Conservation (phyloP, 169 alveolate genomes). For the Cryptosporidium tyzzeri region DNA sequence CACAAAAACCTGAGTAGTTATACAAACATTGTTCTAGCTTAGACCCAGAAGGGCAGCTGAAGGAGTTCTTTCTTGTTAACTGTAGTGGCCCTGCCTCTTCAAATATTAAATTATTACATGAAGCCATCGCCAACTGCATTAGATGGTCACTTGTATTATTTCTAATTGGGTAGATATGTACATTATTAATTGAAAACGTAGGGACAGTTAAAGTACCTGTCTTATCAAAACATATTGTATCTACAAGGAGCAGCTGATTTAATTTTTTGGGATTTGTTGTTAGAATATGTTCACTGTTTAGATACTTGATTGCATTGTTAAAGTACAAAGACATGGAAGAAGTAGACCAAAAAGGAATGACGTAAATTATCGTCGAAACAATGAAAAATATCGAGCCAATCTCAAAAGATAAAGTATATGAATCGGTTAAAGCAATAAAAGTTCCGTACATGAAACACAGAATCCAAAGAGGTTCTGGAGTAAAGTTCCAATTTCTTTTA, state of each 20-base stretch:
- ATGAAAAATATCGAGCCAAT: conserved; percentile 52
- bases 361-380: conserved; percentile 39
- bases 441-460: conserved; percentile 37
- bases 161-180: conserved; percentile 16
- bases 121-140: conserved; percentile 20
- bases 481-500: conserved; percentile 26
- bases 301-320: not conserved
- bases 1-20: conserved; percentile 41
- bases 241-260: conserved; percentile 6
- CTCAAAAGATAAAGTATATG: conserved; percentile 34
- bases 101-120: conserved; percentile 58
- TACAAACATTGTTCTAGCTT: conserved; percentile 39
- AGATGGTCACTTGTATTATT: not conserved
- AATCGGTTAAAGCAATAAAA: conserved; percentile 34
- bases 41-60: conserved; percentile 39
- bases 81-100: not conserved
- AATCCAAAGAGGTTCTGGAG: conserved; percentile 45
- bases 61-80: not conserved
- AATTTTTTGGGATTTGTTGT: conserved; percentile 39
- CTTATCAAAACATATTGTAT: conserved; percentile 61
- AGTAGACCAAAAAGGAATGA: conserved; percentile 63
- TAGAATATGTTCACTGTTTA: not conserved
- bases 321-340: conserved; percentile 22
- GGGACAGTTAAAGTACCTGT: conserved; percentile 59
- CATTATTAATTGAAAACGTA: not conserved